Evolutionary conservation across 805 yeast genomes (phyloP).

Genomic region (Cyberlindnera lachancei): DNA sequence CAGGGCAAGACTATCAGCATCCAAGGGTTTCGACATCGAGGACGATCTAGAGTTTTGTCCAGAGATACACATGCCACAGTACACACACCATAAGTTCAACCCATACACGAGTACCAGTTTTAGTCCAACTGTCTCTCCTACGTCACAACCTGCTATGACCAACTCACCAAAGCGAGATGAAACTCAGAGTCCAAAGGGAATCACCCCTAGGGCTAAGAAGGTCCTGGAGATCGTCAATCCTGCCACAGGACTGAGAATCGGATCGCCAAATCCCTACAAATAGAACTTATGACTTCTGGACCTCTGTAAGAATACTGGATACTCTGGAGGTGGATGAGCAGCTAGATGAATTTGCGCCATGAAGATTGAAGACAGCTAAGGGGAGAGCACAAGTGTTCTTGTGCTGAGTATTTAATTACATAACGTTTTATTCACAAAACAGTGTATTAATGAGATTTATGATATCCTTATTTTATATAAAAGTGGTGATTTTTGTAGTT

Average conservation of each 20-base stretch:
- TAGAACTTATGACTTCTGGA: conserved; percentile 1
- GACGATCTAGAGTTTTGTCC: conserved; percentile 64
- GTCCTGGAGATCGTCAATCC: conserved; percentile 59
- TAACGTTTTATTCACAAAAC: no score
- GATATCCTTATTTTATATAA: no score
- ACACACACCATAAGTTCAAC: conserved; percentile 44
- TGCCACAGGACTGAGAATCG: conserved; percentile 48
- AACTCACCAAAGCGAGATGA: conserved; percentile 10
- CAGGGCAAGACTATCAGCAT: conserved; percentile 47
- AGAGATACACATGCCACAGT: conserved; percentile 20
- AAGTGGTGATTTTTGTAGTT: no score
- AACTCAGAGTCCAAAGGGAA: conserved; percentile 33
- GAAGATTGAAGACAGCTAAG: no score
- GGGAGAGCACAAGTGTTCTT: no score
- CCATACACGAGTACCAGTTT: conserved; percentile 62
- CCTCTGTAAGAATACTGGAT: not conserved
- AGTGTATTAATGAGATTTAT: no score
- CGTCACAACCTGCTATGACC: conserved; percentile 19
- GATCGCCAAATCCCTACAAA: conserved; percentile 37
- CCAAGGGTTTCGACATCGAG: conserved; percentile 54
- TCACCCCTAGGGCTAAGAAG: conserved; percentile 52
- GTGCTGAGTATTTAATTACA: no score
- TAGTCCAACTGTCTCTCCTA: conserved; percentile 42
- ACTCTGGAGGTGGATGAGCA: not conserved
- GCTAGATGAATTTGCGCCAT: no score